Evolutionary conservation across 2,329 filamentous ascomycete genomes (phyloP).

Genomic region (Magnaporthiopsis incrustans): DNA sequence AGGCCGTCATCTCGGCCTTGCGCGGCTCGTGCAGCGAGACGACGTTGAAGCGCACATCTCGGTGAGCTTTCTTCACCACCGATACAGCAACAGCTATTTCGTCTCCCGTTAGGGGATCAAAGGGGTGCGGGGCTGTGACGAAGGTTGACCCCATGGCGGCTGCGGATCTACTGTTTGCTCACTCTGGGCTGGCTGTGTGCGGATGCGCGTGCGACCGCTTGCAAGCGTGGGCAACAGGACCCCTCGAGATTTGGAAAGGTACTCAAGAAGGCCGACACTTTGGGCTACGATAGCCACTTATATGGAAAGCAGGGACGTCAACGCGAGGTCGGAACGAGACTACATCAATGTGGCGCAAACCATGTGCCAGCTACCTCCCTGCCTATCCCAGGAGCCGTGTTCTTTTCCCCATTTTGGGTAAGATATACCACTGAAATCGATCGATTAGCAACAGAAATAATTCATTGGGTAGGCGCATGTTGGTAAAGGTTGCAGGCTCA

Average conservation of each 20-base stretch:
- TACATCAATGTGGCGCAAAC: neutral
- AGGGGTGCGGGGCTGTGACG: slow-evolving; percentile 45
- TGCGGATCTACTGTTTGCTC: neutral
- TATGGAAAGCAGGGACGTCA: neutral
- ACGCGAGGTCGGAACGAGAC: neutral
- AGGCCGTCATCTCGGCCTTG: slow-evolving; percentile 75
- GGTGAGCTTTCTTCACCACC: slow-evolving; percentile 61
- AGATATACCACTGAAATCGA: neutral
- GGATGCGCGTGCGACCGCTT: neutral
- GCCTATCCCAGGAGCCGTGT: neutral
- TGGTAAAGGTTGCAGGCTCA: neutral
- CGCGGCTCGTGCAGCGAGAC: slow-evolving; percentile 78
- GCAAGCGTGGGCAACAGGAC: neutral
- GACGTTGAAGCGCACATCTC: slow-evolving; percentile 74
- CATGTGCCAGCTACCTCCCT: too few relatives aligned
- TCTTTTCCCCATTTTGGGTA: neutral
- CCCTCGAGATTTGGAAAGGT: neutral
- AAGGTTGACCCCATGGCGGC: neutral
- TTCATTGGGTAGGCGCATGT: neutral
- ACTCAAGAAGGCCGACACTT: neutral
- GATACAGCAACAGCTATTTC: slow-evolving; percentile 69
- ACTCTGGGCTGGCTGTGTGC: neutral
- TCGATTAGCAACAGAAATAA: neutral
- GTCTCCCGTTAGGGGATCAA: slow-evolving; percentile 64
- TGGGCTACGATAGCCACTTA: neutral